Evolutionary conservation across 1,284 basidiomycete species (phyloP).

Genomic region (Leccinum ponderosum): DNA sequence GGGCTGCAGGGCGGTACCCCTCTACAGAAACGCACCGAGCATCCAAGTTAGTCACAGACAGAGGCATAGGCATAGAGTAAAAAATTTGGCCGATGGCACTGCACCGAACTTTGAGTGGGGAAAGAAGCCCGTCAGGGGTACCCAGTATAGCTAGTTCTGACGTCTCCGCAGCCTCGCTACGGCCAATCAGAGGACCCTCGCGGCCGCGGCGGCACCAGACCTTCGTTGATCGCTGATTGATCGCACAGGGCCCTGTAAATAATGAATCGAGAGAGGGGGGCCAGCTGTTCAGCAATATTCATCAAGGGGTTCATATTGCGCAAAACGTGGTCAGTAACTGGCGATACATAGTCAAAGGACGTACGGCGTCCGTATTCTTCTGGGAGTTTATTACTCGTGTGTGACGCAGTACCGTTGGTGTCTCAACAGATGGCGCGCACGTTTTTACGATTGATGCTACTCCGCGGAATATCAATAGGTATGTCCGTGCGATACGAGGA

Average conservation of each 20-base stretch:
- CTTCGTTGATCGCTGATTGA: slow-evolving; percentile 18
- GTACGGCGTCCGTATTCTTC: slow-evolving; percentile 9
- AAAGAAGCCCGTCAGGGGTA: slow-evolving; percentile 6
- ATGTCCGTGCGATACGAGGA: slow-evolving; percentile 1
- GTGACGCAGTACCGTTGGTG: neutral
- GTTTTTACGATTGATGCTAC: slow-evolving; percentile 1
- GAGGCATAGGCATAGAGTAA: slow-evolving; percentile 1
- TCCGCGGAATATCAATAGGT: neutral
- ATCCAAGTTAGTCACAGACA: neutral
- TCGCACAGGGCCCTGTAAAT: neutral
- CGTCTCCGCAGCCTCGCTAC: neutral
- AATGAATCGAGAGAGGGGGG: neutral
- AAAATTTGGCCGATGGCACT: slow-evolving; percentile 11
- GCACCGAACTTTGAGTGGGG: slow-evolving; percentile 17
- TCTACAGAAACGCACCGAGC: slow-evolving; percentile 3
- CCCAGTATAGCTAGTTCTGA: slow-evolving; percentile 9
- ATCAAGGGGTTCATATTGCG: neutral
- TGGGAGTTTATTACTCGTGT: neutral
- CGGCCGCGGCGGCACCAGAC: slow-evolving; percentile 11
- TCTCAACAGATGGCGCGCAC: neutral
- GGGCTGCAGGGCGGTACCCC: neutral
- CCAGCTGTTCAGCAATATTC: neutral
- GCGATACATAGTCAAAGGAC: neutral
- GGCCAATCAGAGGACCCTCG: slow-evolving; percentile 11
- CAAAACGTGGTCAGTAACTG: neutral